Evolutionary conservation across 768 basidiomycete genomes (phyloP).

Genomic region (Lepiota brunneoincarnata): DNA sequence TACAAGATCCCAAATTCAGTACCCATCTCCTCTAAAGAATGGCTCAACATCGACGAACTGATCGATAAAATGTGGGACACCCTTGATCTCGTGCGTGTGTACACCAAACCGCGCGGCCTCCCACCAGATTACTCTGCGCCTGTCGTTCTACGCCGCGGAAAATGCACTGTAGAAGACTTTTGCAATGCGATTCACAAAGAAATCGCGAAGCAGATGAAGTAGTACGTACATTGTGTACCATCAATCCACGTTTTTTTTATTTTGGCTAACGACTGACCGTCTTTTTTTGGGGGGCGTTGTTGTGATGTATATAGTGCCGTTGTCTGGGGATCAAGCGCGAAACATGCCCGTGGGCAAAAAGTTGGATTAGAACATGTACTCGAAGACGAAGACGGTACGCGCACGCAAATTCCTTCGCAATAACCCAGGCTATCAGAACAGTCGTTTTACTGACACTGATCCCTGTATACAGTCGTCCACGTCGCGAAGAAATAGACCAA

Average conservation of each 20-base stretch:
- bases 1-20: constrained; percentile 97
- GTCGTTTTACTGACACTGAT: not conserved
- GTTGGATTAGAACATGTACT: constrained; percentile 84
- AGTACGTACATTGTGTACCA: constrained; percentile 44
- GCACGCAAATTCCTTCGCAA: constrained; percentile 24
- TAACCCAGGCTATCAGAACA: constrained; percentile 49
- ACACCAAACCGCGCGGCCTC: constrained; percentile 93
- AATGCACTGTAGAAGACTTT: constrained; percentile 80
- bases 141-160: constrained; percentile 75
- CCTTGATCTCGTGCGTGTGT: constrained; percentile 90
- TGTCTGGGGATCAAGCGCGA: constrained; percentile 97
- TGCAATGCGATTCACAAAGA: constrained; percentile 95
- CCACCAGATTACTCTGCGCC: constrained; percentile 89
- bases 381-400: constrained; percentile 85
- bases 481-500: constrained; percentile 38
- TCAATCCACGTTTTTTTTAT: not conserved
- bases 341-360: constrained; percentile 95
- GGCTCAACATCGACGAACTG: constrained; percentile 97
- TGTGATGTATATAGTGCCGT: constrained; percentile 52
- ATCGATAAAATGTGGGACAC: constrained; percentile 92
- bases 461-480: constrained; percentile 19
- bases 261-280: not conserved
- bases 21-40: constrained; percentile 89
- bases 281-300: not conserved
- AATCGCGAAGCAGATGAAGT: constrained; percentile 97